A percentile compares a stretch with the other conserved stretches of the same genome.
These are phyloP conservation scores for Ophiostoma tasmaniense DNA, from an alignment of 2,329 filamentous ascomycete species.

Conservation along the genomic window DNA sequence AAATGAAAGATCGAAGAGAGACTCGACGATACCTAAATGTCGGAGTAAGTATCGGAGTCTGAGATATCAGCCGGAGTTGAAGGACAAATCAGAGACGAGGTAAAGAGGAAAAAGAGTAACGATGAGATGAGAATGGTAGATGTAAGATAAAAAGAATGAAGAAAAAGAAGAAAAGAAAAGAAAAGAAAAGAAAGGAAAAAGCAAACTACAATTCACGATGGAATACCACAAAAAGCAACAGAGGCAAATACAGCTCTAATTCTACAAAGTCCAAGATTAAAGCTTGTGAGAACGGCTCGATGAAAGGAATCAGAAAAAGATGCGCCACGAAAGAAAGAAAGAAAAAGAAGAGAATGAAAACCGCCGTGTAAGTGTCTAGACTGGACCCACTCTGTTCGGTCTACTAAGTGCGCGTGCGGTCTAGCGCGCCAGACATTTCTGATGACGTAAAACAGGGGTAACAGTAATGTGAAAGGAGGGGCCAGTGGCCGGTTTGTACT, in stretches of 20 bases:
- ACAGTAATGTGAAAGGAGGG: constrained; percentile 9
- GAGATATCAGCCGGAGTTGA: not conserved
- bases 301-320: not conserved
- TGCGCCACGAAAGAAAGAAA: not conserved
- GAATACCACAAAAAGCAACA: not conserved
- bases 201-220: not conserved
- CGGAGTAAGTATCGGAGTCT: not conserved
- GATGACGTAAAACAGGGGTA: constrained; percentile 16
- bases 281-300: not conserved
- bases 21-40: not conserved
- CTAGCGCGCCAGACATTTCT: constrained; percentile 4
- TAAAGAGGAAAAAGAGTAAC: not conserved
- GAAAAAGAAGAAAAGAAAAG: not conserved
- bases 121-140: not conserved
- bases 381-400: not conserved
- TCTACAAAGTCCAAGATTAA: not conserved
- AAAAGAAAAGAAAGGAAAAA: not conserved
- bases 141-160: too few relatives aligned
- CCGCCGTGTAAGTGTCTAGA: constrained; percentile 13
- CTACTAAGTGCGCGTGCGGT: not conserved
- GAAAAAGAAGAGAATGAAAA: not conserved
- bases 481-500: constrained; percentile 1
- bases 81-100: not conserved
- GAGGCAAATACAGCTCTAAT: not conserved
- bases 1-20: not conserved